Percentiles rank a stretch among this genome's conserved stretches.
phyloP scores from a whole-genome alignment of 2,329 filamentous ascomycete species.

The Xylariaceae sp. region DNA sequence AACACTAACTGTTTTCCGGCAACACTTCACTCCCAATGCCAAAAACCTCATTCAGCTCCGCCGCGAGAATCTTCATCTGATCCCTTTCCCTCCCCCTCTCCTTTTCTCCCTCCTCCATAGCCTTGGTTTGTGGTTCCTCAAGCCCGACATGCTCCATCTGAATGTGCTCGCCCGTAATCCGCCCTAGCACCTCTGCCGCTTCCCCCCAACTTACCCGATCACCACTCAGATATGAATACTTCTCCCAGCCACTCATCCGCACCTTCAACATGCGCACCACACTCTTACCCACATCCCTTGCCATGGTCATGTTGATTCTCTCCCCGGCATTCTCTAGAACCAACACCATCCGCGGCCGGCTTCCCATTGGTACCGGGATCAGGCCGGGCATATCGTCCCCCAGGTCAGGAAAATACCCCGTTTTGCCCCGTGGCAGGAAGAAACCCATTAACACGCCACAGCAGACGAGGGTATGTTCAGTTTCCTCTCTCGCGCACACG shows the following conservation, averaged over 20 bases:
- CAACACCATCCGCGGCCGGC: too few species aligned
- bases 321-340: not conserved
- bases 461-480: too few species aligned
- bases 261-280: not conserved
- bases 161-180: not conserved
- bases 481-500: too few species aligned
- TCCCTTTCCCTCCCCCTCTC: not conserved
- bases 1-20: constrained; percentile 1
- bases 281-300: not conserved
- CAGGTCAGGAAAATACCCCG: too few species aligned
- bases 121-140: not conserved
- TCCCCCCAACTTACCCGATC: not conserved
- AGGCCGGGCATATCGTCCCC: too few species aligned
- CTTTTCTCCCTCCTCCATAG: not conserved
- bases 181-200: not conserved
- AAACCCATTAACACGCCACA: too few species aligned
- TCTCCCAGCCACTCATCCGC: not conserved
- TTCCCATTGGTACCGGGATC: too few species aligned
- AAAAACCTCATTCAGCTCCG: constrained; percentile 6
- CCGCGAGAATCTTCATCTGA: not conserved
- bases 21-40: constrained; percentile 4
- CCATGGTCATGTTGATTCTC: not conserved
- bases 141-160: not conserved
- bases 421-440: too few species aligned
- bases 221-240: not conserved